phyloP scores from a whole-genome alignment of 768 basidiomycete species.

The Boletus speciosus region DNA sequence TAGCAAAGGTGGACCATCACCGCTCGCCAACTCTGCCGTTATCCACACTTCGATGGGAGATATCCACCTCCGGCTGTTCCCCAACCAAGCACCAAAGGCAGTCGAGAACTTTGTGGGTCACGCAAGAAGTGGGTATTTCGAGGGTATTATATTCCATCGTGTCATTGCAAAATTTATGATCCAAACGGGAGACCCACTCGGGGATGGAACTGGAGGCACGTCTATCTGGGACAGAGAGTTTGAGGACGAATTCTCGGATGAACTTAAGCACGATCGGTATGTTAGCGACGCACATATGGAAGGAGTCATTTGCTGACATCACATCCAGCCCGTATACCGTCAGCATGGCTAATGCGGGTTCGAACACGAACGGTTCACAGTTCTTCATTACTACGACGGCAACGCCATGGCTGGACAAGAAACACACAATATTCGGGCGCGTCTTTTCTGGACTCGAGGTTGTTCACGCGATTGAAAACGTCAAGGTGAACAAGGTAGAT shows the following conservation, averaged over 20 bases:
- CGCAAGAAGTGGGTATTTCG: constrained; percentile 84
- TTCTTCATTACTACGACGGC: constrained; percentile 98
- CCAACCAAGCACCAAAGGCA: constrained; percentile 87
- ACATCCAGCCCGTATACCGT: constrained; percentile 80
- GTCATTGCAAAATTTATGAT: constrained; percentile 99
- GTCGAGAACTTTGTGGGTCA: constrained; percentile 98
- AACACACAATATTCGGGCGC: constrained; percentile 91
- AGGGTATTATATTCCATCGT: constrained; percentile 92
- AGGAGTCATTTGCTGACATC: constrained; percentile 1
- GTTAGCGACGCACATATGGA: constrained; percentile 10
- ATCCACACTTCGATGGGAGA: constrained; percentile 97
- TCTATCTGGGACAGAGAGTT: constrained; percentile 90
- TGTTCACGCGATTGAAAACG: constrained; percentile 88
- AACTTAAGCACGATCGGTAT: constrained; percentile 86
- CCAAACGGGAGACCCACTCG: constrained; percentile 93
- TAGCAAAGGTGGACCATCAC: constrained; percentile 56
- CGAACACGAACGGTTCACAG: constrained; percentile 89
- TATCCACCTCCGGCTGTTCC: constrained; percentile 86
- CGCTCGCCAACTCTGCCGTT: constrained; percentile 73
- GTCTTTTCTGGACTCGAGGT: constrained; percentile 86
- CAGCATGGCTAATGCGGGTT: constrained; percentile 93
- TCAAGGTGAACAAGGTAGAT: constrained; percentile 78
- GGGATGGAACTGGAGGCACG: constrained; percentile 88
- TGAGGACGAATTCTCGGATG: constrained; percentile 90
- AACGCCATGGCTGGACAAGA: constrained; percentile 90